These are phyloP conservation scores for Ogataea dorogensis DNA, from an alignment of 805 yeast species.

Conservation along the genomic window DNA sequence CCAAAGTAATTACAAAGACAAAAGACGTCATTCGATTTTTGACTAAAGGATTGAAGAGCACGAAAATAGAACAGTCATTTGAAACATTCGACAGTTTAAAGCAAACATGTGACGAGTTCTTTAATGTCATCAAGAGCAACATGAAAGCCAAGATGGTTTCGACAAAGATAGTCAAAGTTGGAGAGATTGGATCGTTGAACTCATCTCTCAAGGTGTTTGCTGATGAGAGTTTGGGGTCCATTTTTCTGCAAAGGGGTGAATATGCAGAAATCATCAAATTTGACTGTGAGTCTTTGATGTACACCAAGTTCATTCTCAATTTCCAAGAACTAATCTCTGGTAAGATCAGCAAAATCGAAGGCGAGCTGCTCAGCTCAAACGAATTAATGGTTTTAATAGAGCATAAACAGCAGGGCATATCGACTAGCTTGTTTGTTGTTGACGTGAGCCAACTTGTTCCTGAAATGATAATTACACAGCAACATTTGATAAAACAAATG, in stretches of 20 bases:
- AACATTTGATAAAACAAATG: conserved; percentile 8
- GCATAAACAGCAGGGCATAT: background rate
- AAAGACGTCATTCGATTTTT: conserved; percentile 35
- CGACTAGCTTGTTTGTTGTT: conserved; percentile 3
- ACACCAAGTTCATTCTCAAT: conserved; percentile 5
- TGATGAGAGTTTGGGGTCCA: conserved; percentile 10
- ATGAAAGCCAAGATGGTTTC: conserved; percentile 22
- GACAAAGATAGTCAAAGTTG: conserved; percentile 10
- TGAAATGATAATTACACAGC: background rate
- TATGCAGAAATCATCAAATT: conserved; percentile 16
- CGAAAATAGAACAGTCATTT: conserved; percentile 8
- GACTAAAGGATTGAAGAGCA: conserved; percentile 18
- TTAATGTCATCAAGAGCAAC: conserved; percentile 20
- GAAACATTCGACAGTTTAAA: conserved; percentile 15
- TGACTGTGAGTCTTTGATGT: conserved; percentile 7
- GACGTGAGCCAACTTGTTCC: background rate
- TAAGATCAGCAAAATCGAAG: conserved; percentile 10
- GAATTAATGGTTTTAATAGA: conserved; percentile 13
- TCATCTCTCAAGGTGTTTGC: conserved; percentile 5
- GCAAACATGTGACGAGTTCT: conserved; percentile 13
- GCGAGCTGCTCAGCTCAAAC: conserved; percentile 5
- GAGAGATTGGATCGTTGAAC: conserved; percentile 17
- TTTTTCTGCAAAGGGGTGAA: conserved; percentile 10
- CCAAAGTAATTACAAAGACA: conserved; percentile 20
- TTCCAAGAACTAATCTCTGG: conserved; percentile 4